Conservation (phyloP, 2,329 filamentous ascomycete genomes). For the Sporothrix phasma region DNA sequence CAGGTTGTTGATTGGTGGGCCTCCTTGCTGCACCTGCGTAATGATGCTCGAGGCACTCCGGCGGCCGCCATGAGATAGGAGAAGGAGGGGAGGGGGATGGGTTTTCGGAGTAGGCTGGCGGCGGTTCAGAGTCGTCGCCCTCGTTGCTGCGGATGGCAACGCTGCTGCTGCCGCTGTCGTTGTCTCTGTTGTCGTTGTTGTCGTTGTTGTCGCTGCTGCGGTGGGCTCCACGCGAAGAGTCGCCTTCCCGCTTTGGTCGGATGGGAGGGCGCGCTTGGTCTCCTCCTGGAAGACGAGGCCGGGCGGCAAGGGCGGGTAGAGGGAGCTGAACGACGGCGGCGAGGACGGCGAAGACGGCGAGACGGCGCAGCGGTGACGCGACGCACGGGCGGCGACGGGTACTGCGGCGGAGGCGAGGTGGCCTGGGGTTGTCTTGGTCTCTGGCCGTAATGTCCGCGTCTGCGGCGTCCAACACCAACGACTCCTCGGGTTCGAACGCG, state of each 20-base stretch:
- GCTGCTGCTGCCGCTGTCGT: slow-evolving; percentile 16
- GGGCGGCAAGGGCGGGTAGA: slow-evolving; percentile 34
- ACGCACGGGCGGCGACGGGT: neutral
- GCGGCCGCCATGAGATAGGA: slow-evolving; percentile 96
- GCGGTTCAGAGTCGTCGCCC: slow-evolving; percentile 77
- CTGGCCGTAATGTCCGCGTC: neutral
- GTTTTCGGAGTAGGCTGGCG: slow-evolving; percentile 91
- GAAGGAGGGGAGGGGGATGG: slow-evolving; percentile 84
- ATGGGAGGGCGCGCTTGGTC: slow-evolving; percentile 76
- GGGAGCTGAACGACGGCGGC: slow-evolving; percentile 52
- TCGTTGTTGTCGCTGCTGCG: slow-evolving; percentile 15
- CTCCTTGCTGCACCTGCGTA: slow-evolving; percentile 94
- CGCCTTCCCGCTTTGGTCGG: slow-evolving; percentile 60
- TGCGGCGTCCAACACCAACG: neutral
- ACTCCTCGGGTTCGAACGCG: neutral
- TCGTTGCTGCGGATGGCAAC: slow-evolving; percentile 35
- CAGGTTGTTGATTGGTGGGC: slow-evolving; percentile 77
- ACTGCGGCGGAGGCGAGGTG: neutral
- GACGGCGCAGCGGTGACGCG: neutral
- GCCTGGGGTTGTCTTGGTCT: neutral
- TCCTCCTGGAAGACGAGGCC: slow-evolving; percentile 47
- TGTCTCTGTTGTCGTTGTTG: too few relatives aligned
- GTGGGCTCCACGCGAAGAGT: slow-evolving; percentile 40
- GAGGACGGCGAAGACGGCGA: neutral
- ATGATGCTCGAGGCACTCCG: slow-evolving; percentile 95